Conservation (phyloP, 345 rosid genomes). For the Leavenworthia alabamica region DNA sequence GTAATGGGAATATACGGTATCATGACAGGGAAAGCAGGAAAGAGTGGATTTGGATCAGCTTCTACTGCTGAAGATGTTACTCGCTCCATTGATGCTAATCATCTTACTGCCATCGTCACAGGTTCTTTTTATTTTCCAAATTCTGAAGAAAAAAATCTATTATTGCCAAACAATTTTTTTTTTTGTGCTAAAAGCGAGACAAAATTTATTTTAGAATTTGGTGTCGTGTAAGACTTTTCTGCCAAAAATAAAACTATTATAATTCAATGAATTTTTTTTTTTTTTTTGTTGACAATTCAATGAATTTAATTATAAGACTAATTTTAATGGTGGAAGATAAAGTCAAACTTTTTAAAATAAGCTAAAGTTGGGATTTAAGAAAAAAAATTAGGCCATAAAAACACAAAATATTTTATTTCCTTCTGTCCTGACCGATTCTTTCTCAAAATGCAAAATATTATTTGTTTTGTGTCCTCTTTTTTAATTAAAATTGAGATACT, state of each 20-base stretch:
- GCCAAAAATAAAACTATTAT: background rate
- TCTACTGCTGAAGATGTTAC: conserved; percentile 83
- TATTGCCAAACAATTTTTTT: too few species aligned
- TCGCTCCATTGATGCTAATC: conserved; percentile 49
- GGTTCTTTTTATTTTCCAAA: conserved; percentile 33
- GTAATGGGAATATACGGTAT: conserved; percentile 45
- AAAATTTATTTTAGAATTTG: background rate
- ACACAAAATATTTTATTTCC: too few species aligned
- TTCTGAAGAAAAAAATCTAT: background rate
- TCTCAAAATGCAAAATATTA: background rate
- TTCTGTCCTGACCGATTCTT: background rate
- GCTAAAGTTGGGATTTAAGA: background rate
- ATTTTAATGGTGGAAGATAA: background rate
- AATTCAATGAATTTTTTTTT: background rate
- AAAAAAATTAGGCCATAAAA: too few species aligned
- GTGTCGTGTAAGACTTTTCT: background rate
- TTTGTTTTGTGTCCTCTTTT: background rate
- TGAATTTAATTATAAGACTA: background rate
- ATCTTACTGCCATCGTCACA: conserved; percentile 69
- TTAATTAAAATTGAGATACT: background rate
- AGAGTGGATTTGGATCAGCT: conserved; percentile 86
- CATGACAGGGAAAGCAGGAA: conserved; percentile 64
- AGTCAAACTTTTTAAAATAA: conserved; percentile 4
- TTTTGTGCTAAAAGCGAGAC: too few species aligned
- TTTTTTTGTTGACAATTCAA: too few species aligned